Conservation (phyloP, 2,329 filamentous ascomycete species). For the Xylogone sp. region DNA sequence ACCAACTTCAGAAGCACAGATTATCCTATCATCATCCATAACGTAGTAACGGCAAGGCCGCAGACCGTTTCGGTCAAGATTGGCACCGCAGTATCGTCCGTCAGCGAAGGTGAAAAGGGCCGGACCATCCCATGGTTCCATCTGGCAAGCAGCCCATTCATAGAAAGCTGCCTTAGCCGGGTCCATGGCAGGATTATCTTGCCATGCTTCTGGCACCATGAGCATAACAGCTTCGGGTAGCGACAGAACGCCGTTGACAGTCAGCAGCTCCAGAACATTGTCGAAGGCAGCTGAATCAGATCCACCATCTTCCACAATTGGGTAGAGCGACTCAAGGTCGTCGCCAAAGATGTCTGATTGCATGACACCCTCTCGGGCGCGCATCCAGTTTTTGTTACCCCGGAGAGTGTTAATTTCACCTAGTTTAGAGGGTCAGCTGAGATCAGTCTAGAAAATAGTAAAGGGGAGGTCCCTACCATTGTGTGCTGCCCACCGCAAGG, state of each 20-base stretch:
- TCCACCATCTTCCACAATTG: slow-evolving; percentile 92
- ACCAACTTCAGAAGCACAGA: slow-evolving; percentile 94
- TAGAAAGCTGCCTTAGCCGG: slow-evolving; percentile 96
- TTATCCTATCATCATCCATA: slow-evolving; percentile 93
- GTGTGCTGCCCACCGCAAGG: slow-evolving; percentile 93
- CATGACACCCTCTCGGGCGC: slow-evolving; percentile 91
- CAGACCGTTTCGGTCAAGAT: slow-evolving; percentile 91
- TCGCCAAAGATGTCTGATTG: slow-evolving; percentile 90
- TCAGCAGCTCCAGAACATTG: slow-evolving; percentile 89
- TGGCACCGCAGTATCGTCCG: slow-evolving; percentile 93
- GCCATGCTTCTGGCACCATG: slow-evolving; percentile 98
- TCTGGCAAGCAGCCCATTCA: slow-evolving; percentile 97
- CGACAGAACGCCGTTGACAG: slow-evolving; percentile 93
- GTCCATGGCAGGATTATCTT: slow-evolving; percentile 89
- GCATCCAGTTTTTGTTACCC: slow-evolving; percentile 99
- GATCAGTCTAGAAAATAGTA: slow-evolving; percentile 17
- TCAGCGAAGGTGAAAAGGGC: slow-evolving; percentile 97
- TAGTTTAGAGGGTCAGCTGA: slow-evolving; percentile 27
- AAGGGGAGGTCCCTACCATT: slow-evolving; percentile 58
- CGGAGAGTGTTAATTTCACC: slow-evolving; percentile 94
- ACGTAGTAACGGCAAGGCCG: slow-evolving; percentile 96
- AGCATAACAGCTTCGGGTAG: slow-evolving; percentile 96
- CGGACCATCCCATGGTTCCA: slow-evolving; percentile 98
- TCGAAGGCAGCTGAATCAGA: slow-evolving; percentile 97
- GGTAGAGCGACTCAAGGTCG: slow-evolving; percentile 85